Conservation (phyloP, 345 rosid genomes). For the Syzygium aqueum region DNA sequence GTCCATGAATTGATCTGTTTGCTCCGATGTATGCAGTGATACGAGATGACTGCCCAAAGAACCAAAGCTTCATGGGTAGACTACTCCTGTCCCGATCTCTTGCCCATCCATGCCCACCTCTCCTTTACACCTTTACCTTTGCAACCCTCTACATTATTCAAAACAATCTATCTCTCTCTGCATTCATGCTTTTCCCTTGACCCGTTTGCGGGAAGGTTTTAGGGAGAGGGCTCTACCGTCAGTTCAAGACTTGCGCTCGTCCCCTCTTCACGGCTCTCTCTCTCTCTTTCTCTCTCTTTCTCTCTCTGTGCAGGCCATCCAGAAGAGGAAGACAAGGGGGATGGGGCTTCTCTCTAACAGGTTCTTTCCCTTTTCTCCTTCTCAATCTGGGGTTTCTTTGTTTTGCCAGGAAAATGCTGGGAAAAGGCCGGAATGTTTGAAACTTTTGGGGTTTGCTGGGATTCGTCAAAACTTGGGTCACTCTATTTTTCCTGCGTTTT, state of each 20-base stretch:
- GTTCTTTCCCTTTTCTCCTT: not conserved
- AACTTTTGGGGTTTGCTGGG: not conserved
- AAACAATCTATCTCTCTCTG: not conserved
- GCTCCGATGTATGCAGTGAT: not conserved
- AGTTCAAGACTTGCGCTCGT: not conserved
- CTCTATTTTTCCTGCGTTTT: not conserved
- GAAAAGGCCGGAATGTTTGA: not conserved
- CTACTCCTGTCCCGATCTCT: not conserved
- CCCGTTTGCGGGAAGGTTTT: not conserved
- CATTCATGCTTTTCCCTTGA: not conserved
- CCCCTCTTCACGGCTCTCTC: not conserved
- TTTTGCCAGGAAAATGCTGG: not conserved
- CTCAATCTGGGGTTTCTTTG: not conserved
- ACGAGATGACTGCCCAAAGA: not conserved
- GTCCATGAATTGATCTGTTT: not conserved
- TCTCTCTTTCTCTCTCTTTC: not conserved
- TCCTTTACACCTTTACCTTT: not conserved
- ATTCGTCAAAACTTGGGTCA: not conserved
- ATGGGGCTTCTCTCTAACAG: slow-evolving; percentile 15
- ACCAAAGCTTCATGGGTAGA: not conserved
- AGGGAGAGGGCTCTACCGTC: not conserved
- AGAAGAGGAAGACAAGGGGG: not conserved
- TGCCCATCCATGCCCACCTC: not conserved
- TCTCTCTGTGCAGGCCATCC: not conserved
- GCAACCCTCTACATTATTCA: not conserved